Base-by-base conservation (phyloP, 2,329 filamentous ascomycete genomes). In the Aschersonia sp. region DNA sequence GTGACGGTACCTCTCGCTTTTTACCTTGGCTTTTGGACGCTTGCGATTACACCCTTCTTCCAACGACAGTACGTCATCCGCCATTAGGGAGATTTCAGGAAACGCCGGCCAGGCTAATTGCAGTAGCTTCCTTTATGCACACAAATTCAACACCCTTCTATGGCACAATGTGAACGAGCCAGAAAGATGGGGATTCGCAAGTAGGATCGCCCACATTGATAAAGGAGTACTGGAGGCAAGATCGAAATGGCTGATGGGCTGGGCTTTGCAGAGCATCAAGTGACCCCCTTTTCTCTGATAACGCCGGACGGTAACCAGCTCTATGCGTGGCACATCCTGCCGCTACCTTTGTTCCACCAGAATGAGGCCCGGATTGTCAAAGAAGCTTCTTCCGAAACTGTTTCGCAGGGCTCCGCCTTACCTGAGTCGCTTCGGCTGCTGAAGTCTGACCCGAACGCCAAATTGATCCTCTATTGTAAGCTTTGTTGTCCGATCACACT, bases 291-390 rank as follows among this genome's bases (percentile, higher is more conserved):
- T 62, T 80, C 77, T 45, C 66, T 97, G 40, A 68, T 66, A 4
- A 92, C 88, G 0, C 70, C 78, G 1, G 89, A 96, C 61, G 78
- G 80, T 40, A 82, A 89, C 62, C 78, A 71, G 2, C 68, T 97
- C 20, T 94, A 92, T 59, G 85, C 85, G 30, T 97, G 91, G 91
- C 91, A 96, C 59, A 75, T 97, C 48, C 68, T 96, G 45, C 91
- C 91, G 0, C 65, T 94, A 5, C 79, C 83, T 46, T 69, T 87
- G 0, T 94, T 94, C 61, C 70, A 79, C 5, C 72, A 83, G 54
- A 75, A 94, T 56, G 84, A 94, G 57, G 65, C 72, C 29, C 67
- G 69, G 10, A 67, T 94, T 9, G 67, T 75, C 40, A 62, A 65
- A 4, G 73, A 79, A 54, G 62, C 66, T 5, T 62, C 67, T 2